Evolutionary conservation across 2,329 filamentous ascomycete species (phyloP).

Genomic region (Ascochyta koolunga): DNA sequence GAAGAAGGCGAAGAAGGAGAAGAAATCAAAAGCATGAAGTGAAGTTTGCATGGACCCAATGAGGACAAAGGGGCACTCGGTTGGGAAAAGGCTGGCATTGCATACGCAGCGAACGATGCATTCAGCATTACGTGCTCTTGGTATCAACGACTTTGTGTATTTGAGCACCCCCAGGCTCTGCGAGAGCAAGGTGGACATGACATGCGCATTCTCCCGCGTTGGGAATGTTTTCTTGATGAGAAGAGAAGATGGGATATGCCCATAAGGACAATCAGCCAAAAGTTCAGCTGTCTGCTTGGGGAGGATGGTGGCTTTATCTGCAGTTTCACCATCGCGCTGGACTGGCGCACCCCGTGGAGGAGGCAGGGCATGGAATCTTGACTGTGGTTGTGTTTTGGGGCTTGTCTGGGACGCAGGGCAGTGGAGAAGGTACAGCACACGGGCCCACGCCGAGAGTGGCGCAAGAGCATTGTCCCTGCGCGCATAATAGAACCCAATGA

Average conservation of each 20-base stretch:
- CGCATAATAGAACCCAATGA: neutral
- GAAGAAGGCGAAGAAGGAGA: constrained; percentile 48
- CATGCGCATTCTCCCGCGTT: neutral
- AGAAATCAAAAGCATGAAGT: constrained; percentile 31
- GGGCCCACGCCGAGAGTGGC: neutral
- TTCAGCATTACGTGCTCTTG: neutral
- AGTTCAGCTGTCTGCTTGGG: neutral
- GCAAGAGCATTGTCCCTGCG: constrained; percentile 1
- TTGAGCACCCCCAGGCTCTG: neutral
- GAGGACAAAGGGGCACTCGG: neutral
- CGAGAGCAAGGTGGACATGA: neutral
- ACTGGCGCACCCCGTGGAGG: neutral
- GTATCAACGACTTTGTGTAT: neutral
- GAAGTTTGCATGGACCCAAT: neutral
- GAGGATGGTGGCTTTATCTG: neutral
- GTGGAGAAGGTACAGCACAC: constrained; percentile 5
- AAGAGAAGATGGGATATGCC: neutral
- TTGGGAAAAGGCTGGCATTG: neutral
- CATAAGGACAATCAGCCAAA: neutral
- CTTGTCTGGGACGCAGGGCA: constrained; percentile 5
- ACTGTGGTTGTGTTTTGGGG: neutral
- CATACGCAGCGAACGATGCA: neutral
- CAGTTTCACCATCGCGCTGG: neutral
- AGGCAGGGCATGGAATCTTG: neutral
- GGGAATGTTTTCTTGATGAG: neutral